Conservation (phyloP, 2,329 filamentous ascomycete species). For the Colletotrichum gigasporum region DNA sequence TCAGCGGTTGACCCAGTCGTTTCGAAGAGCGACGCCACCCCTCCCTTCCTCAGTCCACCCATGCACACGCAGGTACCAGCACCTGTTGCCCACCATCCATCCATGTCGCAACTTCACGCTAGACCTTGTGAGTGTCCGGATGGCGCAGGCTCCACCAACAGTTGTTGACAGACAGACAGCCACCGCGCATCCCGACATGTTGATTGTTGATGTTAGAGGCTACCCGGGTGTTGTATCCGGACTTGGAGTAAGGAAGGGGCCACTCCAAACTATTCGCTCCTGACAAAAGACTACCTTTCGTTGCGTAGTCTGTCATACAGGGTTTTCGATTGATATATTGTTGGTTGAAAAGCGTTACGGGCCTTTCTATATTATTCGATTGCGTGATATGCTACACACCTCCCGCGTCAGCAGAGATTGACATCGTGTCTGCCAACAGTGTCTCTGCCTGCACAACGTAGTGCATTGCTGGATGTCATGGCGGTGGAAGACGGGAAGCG, state of each 20-base stretch:
- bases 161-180: constrained; percentile 7
- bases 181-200: neutral
- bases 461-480: too few relatives aligned
- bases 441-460: too few relatives aligned
- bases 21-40: neutral
- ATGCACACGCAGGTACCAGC: constrained; percentile 13
- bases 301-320: too few relatives aligned
- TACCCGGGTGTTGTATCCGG: neutral
- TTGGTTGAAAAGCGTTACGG: too few relatives aligned
- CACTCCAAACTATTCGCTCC: too few relatives aligned
- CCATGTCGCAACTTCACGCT: neutral
- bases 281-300: too few relatives aligned
- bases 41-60: neutral
- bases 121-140: neutral
- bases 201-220: neutral
- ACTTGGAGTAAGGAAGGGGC: neutral
- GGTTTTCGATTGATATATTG: too few relatives aligned
- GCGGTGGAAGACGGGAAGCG: neutral
- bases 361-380: too few relatives aligned
- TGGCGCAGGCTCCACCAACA: neutral
- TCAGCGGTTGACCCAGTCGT: neutral
- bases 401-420: too few relatives aligned
- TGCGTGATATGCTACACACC: too few relatives aligned
- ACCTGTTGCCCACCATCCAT: neutral
- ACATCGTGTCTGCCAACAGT: too few relatives aligned